phyloP scores from a whole-genome alignment of 2,329 filamentous ascomycete genomes.

The Pseudofabraea citricarpa region DNA sequence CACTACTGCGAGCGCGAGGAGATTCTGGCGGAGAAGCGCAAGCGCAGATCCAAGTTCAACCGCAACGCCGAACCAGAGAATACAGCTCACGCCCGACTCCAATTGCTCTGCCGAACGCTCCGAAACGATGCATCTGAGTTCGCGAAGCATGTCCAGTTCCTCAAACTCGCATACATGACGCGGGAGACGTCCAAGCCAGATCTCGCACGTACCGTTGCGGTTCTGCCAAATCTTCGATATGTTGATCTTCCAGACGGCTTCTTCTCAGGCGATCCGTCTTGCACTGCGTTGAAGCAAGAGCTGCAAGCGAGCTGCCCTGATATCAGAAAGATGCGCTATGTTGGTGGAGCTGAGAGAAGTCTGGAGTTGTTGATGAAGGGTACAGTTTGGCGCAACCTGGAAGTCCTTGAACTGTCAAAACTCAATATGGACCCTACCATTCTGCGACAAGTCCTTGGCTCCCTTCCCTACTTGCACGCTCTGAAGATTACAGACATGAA shows the following conservation, averaged over 20 bases:
- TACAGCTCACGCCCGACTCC: conserved; percentile 68
- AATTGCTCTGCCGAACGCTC: conserved; percentile 75
- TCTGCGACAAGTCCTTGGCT: conserved; percentile 66
- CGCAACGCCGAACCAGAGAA: conserved; percentile 78
- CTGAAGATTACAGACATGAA: conserved; percentile 68
- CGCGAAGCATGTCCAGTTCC: conserved; percentile 65
- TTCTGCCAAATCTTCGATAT: conserved; percentile 79
- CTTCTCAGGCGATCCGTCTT: conserved; percentile 74
- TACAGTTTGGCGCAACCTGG: conserved; percentile 63
- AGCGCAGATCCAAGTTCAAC: conserved; percentile 67
- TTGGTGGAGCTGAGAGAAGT: conserved; percentile 70
- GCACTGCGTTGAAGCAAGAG: conserved; percentile 73
- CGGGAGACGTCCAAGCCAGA: conserved; percentile 78
- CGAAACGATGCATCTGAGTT: conserved; percentile 66
- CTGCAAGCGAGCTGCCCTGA: conserved; percentile 78
- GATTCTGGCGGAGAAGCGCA: conserved; percentile 72
- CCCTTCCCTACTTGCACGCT: conserved; percentile 63
- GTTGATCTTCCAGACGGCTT: conserved; percentile 88
- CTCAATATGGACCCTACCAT: conserved; percentile 66
- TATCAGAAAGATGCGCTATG: conserved; percentile 85
- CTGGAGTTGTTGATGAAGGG: conserved; percentile 65
- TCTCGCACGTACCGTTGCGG: conserved; percentile 79
- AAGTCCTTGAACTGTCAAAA: conserved; percentile 66
- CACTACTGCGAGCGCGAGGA: conserved; percentile 92
- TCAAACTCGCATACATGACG: conserved; percentile 94